phyloP scores from a whole-genome alignment of 2,329 filamentous ascomycete genomes.

The Epichloe aotearoae region DNA sequence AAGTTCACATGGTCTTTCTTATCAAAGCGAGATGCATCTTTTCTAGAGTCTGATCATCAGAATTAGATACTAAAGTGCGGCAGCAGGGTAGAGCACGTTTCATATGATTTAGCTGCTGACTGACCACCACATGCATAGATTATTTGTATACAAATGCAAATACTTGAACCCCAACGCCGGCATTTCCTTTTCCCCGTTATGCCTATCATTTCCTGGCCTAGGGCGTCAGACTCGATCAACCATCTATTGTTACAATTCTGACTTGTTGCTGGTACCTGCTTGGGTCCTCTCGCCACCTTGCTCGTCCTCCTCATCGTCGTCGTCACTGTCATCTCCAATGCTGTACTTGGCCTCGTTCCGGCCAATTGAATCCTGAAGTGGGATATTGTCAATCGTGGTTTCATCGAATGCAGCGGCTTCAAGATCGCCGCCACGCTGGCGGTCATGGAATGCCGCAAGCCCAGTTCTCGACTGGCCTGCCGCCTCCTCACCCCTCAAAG shows the following conservation, averaged over 20 bases:
- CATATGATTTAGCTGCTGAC: background rate
- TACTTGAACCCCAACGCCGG: conserved; percentile 1
- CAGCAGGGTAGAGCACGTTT: background rate
- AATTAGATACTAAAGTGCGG: background rate
- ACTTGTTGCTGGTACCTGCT: background rate
- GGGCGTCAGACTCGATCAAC: background rate
- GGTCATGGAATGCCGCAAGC: conserved; percentile 35
- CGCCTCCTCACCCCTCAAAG: conserved; percentile 28
- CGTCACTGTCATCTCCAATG: conserved; percentile 44
- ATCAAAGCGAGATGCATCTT: too few species aligned
- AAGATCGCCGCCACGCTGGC: conserved; percentile 36
- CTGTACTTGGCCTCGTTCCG: conserved; percentile 37
- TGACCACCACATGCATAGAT: background rate
- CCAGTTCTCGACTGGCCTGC: conserved; percentile 20
- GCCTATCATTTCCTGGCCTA: background rate
- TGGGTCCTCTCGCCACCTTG: conserved; percentile 3
- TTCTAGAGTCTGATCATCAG: too few species aligned
- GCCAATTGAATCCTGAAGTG: conserved; percentile 32
- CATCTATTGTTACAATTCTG: background rate
- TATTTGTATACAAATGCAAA: background rate
- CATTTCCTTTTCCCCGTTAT: background rate
- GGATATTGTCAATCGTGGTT: conserved; percentile 49
- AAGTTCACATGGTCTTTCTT: too few species aligned
- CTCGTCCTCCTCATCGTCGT: conserved; percentile 20
- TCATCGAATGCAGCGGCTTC: conserved; percentile 55